Evolutionary conservation across 495 filamentous ascomycete genomes (phyloP), one percentile per base, ranked within the genome.

Genomic region (Trypethelium eluteriae): DNA sequence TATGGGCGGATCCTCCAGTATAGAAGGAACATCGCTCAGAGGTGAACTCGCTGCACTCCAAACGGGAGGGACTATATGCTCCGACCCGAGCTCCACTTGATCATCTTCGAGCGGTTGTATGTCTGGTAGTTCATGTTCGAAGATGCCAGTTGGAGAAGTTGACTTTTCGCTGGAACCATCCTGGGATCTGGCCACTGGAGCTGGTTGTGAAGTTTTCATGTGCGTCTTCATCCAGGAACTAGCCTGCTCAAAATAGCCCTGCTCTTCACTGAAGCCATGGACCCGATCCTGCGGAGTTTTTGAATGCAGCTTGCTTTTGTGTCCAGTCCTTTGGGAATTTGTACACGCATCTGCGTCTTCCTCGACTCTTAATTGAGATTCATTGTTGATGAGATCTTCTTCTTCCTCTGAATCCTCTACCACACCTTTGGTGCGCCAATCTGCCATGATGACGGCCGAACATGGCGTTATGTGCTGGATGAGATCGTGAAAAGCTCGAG

Each of bases 341-440:
- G 63, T 65, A 50, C 56, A 50, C 35, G 56, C 44, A 10, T 59
- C 38, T 2, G 64, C 25, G 39, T 18, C 64, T 38, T 25, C 49
- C 32, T 44, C 41, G 49, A 53, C 5, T 53, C n/a, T 53, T 5
- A 14, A 53, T 64, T 69, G 64, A 14, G 56, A 65, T 14, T 67
- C 67, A 39, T 38, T 38, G 39, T 41, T 64, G 9, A 61, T 38
- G 25, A 57, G 62, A 16, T 62, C 36, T 7, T 71, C 72, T 39
- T 73, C 73, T 36, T 70, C 71, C 3, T 74, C 73, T 10, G 73
- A 74, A 63, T 74, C 73, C 53, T 49, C 64, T 16, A 73, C 73
- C 68, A 70, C 69, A 39, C 71, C 71, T 61, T 6, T 59, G 12
- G 16, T 16, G 9, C 64, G 64, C 64, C 64, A 66, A 39, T 39